Evolutionary conservation across 176 grass and related monocot species (phyloP).

Genomic region (Paspalum notatum): DNA sequence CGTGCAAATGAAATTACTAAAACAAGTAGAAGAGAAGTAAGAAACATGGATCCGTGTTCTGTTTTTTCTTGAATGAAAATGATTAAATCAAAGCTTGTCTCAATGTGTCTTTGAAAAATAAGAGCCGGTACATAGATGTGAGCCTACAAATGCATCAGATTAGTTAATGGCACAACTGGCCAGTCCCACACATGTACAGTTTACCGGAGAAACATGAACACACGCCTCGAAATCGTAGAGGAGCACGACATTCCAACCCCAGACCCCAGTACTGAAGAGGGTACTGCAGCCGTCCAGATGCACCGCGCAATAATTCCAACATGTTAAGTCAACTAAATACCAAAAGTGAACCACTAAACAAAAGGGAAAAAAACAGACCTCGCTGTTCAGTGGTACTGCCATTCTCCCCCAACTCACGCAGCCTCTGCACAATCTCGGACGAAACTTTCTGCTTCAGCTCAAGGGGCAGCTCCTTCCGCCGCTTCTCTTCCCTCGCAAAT

Average conservation of each 20-base stretch:
- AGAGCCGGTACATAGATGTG: not conserved
- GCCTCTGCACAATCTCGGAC: conserved; percentile 61
- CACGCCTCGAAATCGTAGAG: not conserved
- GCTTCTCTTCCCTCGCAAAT: conserved; percentile 54
- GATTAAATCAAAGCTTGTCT: not conserved
- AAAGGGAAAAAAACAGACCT: conserved; percentile 38
- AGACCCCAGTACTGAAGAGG: not conserved
- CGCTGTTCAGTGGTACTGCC: conserved; percentile 48
- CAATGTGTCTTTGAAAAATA: not conserved
- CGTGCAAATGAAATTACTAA: not conserved
- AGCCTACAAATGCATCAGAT: conserved; percentile 2
- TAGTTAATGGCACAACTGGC: conserved; percentile 9
- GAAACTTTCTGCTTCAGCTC: conserved; percentile 65
- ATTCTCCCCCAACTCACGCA: conserved; percentile 49
- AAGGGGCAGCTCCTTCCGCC: conserved; percentile 50
- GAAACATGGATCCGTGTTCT: not conserved
- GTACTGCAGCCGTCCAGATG: not conserved
- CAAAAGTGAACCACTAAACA: not conserved
- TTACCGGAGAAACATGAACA: not conserved
- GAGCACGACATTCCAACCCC: not conserved
- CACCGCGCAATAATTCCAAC: conserved; percentile 3
- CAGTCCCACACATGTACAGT: not conserved
- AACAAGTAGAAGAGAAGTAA: not conserved
- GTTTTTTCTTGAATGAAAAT: not conserved
- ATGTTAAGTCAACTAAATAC: not conserved